phyloP scores from a whole-genome alignment of 306 rosid species.

The Vigna unguiculata region DNA sequence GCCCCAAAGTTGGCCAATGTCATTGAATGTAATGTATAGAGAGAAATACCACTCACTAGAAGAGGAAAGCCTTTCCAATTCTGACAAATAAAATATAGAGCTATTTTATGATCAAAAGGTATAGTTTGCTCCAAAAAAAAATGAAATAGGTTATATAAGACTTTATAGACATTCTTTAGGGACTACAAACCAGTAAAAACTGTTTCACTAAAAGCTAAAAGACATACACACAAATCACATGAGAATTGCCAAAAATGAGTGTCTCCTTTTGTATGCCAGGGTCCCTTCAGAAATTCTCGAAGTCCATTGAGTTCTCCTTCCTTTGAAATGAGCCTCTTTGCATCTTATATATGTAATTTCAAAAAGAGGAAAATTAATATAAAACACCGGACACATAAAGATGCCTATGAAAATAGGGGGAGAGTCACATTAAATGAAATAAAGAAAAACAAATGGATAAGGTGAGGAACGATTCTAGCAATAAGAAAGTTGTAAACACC shows the following conservation, averaged over 20 bases:
- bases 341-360: slow-evolving; percentile 67
- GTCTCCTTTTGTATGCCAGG: slow-evolving; percentile 77
- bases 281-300: slow-evolving; percentile 74
- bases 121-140: slow-evolving; percentile 25
- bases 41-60: slow-evolving; percentile 94
- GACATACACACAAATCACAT: slow-evolving; percentile 9
- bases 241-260: slow-evolving; percentile 28
- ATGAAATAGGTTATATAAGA: slow-evolving; percentile 35
- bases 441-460: not conserved
- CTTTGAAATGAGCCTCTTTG: slow-evolving; percentile 82
- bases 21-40: slow-evolving; percentile 94
- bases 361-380: slow-evolving; percentile 32
- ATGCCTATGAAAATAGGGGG: not conserved
- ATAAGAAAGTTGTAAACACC: not conserved
- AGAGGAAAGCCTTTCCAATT: slow-evolving; percentile 84
- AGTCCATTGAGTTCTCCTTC: slow-evolving; percentile 77
- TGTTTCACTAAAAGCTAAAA: slow-evolving; percentile 51
- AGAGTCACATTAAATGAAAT: not conserved
- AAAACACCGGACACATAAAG: slow-evolving; percentile 27
- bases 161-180: slow-evolving; percentile 35
- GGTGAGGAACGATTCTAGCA: not conserved
- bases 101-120: slow-evolving; percentile 33
- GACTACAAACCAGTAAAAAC: slow-evolving; percentile 73
- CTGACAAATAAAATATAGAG: slow-evolving; percentile 59
- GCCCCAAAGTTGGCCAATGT: slow-evolving; percentile 98